Evolutionary conservation across 805 yeast genomes (phyloP).

Genomic region (Wickerhamomyces sydowiorum): DNA sequence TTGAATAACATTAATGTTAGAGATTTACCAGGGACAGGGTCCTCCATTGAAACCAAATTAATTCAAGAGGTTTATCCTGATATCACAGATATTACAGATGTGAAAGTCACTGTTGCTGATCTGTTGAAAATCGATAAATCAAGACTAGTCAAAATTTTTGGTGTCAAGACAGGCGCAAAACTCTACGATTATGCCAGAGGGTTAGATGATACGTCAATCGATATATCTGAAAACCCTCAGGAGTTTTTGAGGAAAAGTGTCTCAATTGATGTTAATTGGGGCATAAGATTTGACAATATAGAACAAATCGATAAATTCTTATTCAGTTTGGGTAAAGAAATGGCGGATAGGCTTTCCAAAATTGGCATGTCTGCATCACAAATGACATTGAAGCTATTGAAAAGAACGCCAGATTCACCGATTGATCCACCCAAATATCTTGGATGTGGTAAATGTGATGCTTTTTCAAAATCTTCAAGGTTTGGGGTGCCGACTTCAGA

Average conservation of each 20-base stretch:
- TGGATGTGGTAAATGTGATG: slow-evolving; percentile 81
- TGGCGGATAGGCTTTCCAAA: slow-evolving; percentile 45
- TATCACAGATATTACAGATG: background rate
- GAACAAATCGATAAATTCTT: slow-evolving; percentile 63
- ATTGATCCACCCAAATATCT: slow-evolving; percentile 69
- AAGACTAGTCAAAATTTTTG: slow-evolving; percentile 45
- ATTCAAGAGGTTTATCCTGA: slow-evolving; percentile 22
- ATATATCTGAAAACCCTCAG: slow-evolving; percentile 41
- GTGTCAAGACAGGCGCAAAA: slow-evolving; percentile 65
- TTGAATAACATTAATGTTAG: slow-evolving; percentile 21
- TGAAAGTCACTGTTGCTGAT: slow-evolving; percentile 31
- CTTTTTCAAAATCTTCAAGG: slow-evolving; percentile 49
- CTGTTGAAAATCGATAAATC: slow-evolving; percentile 29
- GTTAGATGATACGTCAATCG: slow-evolving; percentile 55
- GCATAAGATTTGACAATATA: slow-evolving; percentile 63
- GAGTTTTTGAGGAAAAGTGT: slow-evolving; percentile 64
- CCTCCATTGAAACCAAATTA: slow-evolving; percentile 42
- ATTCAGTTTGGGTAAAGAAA: slow-evolving; percentile 49
- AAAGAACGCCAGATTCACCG: slow-evolving; percentile 62
- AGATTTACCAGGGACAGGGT: slow-evolving; percentile 62
- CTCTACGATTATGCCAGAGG: slow-evolving; percentile 61
- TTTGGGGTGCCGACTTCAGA: slow-evolving; percentile 60
- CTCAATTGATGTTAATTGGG: slow-evolving; percentile 89
- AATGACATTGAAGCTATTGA: slow-evolving; percentile 62
- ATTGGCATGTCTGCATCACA: slow-evolving; percentile 45